phyloP scores from a whole-genome alignment of 805 yeast genomes.

The Metschnikowia reukaufii region DNA sequence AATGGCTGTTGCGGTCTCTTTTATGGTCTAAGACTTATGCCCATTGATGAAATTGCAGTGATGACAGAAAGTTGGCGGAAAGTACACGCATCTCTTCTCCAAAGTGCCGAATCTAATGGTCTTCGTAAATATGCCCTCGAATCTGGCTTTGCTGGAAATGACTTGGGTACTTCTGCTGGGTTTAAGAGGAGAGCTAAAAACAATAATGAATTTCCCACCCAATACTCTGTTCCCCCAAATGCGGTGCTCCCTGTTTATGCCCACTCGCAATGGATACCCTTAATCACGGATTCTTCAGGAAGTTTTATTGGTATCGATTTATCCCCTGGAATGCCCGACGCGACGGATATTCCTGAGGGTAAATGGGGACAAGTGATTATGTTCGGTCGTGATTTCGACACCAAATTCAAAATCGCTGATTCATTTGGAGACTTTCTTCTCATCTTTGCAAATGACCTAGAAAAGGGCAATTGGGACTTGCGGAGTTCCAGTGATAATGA shows the following conservation, averaged over 20 bases:
- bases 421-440: constrained; percentile 89
- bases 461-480: constrained; percentile 75
- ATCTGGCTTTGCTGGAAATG: constrained; percentile 3
- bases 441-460: constrained; percentile 82
- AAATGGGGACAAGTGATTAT: constrained; percentile 87
- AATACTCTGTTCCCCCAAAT: constrained; percentile 74
- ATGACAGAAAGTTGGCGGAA: constrained; percentile 86
- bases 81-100: constrained; percentile 47
- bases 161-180: constrained; percentile 8
- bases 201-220: constrained; percentile 39
- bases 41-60: constrained; percentile 74
- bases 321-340: constrained; percentile 20
- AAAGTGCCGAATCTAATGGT: constrained; percentile 4
- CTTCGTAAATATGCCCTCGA: constrained; percentile 7
- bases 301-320: constrained; percentile 90
- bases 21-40: constrained; percentile 77
- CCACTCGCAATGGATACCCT: constrained; percentile 90
- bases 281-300: constrained; percentile 84
- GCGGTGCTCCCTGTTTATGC: constrained; percentile 75
- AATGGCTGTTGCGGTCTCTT: constrained; percentile 70
- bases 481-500: constrained; percentile 39
- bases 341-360: constrained; percentile 18
- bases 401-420: constrained; percentile 80
- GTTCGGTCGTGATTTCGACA: constrained; percentile 92
- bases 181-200: background rate